Conservation (phyloP, 1,139 yeast species). For the Zygosaccharomyces pseudobailii region DNA sequence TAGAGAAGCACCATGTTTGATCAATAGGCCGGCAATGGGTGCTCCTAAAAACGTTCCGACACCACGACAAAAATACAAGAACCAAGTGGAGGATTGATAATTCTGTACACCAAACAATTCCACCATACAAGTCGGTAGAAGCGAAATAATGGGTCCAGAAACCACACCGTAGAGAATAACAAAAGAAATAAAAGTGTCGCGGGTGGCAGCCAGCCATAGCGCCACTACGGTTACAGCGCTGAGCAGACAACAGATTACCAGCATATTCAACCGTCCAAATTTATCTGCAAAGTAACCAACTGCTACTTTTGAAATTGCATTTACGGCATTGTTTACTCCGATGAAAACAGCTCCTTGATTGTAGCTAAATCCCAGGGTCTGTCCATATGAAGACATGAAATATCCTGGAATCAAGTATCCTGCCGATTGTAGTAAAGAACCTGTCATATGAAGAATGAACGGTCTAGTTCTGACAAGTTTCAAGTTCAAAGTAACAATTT, state of each 20-base stretch:
- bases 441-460: constrained; percentile 34
- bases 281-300: constrained; percentile 39
- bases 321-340: constrained; percentile 41
- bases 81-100: constrained; percentile 26
- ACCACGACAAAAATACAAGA: constrained; percentile 6
- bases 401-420: constrained; percentile 42
- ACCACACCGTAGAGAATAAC: constrained; percentile 39
- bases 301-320: constrained; percentile 39
- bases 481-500: constrained; percentile 16
- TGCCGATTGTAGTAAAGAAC: constrained; percentile 39
- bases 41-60: constrained; percentile 6
- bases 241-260: constrained; percentile 36
- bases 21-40: constrained; percentile 6
- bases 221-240: constrained; percentile 36
- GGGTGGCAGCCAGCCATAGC: constrained; percentile 36
- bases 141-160: constrained; percentile 40
- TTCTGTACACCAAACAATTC: constrained; percentile 39
- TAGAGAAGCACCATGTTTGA: background rate
- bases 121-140: constrained; percentile 40
- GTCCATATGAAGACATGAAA: constrained; percentile 42
- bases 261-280: constrained; percentile 40
- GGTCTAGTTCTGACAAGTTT: constrained; percentile 25
- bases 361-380: constrained; percentile 37
- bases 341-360: constrained; percentile 42
- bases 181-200: constrained; percentile 37